A percentile compares a stretch with the other conserved stretches of the same genome.
phyloP scores from a whole-genome alignment of 1,284 basidiomycete genomes.

The Mrakiaceae sp. region DNA sequence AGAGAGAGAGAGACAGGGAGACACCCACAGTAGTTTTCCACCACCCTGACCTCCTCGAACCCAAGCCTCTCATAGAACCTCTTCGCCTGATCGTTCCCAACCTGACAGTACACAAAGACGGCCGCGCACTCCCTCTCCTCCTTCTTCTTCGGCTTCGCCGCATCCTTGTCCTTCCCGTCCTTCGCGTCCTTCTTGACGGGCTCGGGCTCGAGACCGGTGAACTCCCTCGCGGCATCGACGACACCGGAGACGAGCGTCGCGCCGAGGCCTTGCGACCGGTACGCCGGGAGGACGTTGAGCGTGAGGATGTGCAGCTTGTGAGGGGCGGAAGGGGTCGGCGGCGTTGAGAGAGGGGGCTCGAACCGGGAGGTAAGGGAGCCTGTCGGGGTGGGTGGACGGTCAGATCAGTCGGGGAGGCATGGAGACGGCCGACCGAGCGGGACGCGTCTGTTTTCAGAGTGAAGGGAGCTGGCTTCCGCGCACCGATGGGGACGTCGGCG shows the following conservation, averaged over 20 bases:
- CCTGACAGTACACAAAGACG: constrained; percentile 16
- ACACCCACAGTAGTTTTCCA: too few relatives aligned
- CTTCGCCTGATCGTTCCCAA: constrained; percentile 13
- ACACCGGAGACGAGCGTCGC: constrained; percentile 8
- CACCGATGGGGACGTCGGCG: constrained; percentile 16
- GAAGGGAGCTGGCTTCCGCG: too few relatives aligned
- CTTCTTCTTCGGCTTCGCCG: not conserved
- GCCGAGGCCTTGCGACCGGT: constrained; percentile 16
- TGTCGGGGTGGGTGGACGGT: too few relatives aligned
- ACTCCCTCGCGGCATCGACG: not conserved
- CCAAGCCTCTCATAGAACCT: constrained; percentile 5
- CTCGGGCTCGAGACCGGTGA: not conserved
- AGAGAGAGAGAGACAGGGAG: not conserved
- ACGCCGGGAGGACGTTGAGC: constrained; percentile 15
- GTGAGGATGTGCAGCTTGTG: constrained; percentile 17
- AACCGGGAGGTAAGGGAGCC: constrained; percentile 12
- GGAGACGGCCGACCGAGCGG: too few relatives aligned
- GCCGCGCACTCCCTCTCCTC: constrained; percentile 3
- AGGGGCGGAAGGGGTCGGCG: not conserved
- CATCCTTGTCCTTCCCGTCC: not conserved
- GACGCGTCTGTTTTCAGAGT: too few relatives aligned
- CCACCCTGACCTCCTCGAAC: not conserved
- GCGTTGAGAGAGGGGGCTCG: constrained; percentile 5
- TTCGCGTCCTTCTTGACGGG: not conserved
- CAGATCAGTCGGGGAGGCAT: too few relatives aligned